Conservation (phyloP, 257 asterid genomes). For the Gentiana straminea region DNA sequence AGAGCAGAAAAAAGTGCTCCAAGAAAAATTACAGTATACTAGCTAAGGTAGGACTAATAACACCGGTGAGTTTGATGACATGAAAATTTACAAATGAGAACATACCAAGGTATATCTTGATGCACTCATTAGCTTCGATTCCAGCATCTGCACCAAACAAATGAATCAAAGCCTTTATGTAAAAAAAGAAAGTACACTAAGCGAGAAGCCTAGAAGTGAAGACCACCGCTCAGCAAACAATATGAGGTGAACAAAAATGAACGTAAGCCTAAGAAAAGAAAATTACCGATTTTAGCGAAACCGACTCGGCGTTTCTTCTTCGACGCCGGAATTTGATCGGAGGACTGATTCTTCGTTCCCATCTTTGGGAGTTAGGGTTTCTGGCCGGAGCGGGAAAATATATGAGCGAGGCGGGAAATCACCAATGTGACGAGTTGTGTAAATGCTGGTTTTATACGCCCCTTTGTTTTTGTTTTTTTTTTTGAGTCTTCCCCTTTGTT, state of each 20-base stretch:
- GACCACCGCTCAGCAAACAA: not conserved
- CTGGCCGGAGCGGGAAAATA: slow-evolving; percentile 54
- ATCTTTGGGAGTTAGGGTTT: slow-evolving; percentile 64
- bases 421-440: not conserved
- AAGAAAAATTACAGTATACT: not conserved
- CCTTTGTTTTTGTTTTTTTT: not conserved
- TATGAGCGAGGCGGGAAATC: slow-evolving; percentile 63
- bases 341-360: slow-evolving; percentile 82
- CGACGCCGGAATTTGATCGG: slow-evolving; percentile 40
- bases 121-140: slow-evolving; percentile 62
- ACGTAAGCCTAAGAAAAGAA: slow-evolving; percentile 7
- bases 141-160: slow-evolving; percentile 54
- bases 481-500: too few species aligned
- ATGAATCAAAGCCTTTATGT: not conserved
- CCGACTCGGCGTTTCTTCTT: slow-evolving; percentile 68
- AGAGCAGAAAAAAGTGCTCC: not conserved
- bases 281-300: slow-evolving; percentile 47
- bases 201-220: not conserved
- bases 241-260: not conserved
- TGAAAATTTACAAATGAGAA: not conserved
- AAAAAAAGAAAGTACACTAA: slow-evolving; percentile 1
- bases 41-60: too few species aligned
- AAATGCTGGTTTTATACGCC: not conserved
- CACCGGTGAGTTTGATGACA: too few species aligned
- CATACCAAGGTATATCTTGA: slow-evolving; percentile 60